These are phyloP conservation scores for Colletotrichum nymphaeae DNA, from an alignment of 2,329 filamentous ascomycete genomes.

Conservation along the genomic window DNA sequence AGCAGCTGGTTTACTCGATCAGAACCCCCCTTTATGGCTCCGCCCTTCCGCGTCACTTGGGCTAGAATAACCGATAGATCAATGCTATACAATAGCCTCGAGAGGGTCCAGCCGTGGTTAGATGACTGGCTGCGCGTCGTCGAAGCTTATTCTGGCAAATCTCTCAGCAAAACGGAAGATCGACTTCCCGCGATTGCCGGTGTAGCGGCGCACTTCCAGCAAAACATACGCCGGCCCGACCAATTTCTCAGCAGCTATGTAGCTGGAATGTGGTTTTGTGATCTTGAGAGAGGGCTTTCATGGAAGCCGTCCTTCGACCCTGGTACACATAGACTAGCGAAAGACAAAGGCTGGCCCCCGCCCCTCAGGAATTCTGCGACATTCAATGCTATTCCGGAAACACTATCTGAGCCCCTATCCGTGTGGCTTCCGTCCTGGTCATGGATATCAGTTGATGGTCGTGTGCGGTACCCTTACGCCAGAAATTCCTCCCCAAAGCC, in stretches of 20 bases:
- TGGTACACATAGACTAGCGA: neutral
- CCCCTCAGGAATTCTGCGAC: neutral
- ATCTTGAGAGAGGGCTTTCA: neutral
- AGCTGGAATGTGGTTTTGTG: neutral
- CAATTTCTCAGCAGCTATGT: neutral
- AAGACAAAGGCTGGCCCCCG: neutral
- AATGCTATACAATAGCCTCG: neutral
- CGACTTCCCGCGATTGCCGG: neutral
- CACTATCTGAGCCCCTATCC: neutral
- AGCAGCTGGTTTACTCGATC: neutral
- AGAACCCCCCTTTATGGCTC: neutral
- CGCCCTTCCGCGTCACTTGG: neutral
- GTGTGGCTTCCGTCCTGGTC: neutral
- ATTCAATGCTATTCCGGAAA: neutral
- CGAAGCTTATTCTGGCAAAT: neutral
- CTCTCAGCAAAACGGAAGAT: neutral
- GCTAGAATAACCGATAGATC: neutral
- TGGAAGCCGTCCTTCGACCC: neutral
- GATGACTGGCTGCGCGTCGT: neutral
- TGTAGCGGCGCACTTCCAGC: neutral
- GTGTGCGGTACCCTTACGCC: neutral
- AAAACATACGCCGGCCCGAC: neutral
- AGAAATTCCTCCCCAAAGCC: neutral
- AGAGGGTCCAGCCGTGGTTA: neutral
- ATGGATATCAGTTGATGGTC: neutral